Evolutionary conservation across 176 grass and related monocot genomes (phyloP).

Genomic region (Juncus effusus): DNA sequence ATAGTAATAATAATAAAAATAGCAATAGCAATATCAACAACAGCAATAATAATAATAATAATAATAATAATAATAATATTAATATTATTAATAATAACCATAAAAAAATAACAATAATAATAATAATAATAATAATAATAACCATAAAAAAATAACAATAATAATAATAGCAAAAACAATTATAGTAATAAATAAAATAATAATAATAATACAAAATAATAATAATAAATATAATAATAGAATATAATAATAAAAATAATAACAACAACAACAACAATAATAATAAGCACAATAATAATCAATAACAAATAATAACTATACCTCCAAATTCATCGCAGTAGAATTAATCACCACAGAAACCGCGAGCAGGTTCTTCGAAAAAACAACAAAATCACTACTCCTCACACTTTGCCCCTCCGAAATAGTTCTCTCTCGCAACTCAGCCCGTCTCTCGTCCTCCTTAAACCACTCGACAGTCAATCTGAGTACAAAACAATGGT

Average conservation of each 20-base stretch:
- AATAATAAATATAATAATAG: no score
- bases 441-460: constrained; percentile 11
- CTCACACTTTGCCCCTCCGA: constrained; percentile 38
- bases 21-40: constrained; percentile 3
- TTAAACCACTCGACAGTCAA: constrained; percentile 89
- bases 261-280: no score
- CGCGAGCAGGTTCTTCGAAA: constrained; percentile 69
- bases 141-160: no score
- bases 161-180: no score
- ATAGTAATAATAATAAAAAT: constrained; percentile 11
- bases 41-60: no score
- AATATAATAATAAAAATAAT: no score
- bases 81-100: constrained; percentile 2
- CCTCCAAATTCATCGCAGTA: constrained; percentile 60
- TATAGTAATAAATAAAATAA: constrained; percentile 7
- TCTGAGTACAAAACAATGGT: constrained; percentile 79
- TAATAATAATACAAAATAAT: neutral
- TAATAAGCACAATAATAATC: neutral
- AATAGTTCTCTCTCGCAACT: constrained; percentile 18
- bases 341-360: constrained; percentile 75
- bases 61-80: neutral
- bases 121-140: constrained; percentile 19
- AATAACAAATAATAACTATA: constrained; percentile 25
- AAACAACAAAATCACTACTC: constrained; percentile 52
- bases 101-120: no score